A percentile compares a stretch with the other conserved stretches of the same genome.
phyloP scores from a whole-genome alignment of 345 rosid genomes.

The Pugionium dolabratum region DNA sequence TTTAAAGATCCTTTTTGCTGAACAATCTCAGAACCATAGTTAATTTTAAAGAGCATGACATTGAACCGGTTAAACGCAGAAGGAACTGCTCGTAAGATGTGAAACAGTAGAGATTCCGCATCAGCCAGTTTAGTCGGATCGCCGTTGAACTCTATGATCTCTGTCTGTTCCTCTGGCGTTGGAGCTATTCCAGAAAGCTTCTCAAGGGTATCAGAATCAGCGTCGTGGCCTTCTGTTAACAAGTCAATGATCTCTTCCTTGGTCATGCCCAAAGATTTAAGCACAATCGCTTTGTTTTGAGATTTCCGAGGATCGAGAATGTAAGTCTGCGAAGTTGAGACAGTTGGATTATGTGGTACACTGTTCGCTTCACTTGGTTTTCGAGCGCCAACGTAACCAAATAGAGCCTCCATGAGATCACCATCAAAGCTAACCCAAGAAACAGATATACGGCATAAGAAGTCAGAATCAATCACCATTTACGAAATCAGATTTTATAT shows the following conservation, averaged over 20 bases:
- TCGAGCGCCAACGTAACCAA: slow-evolving; percentile 67
- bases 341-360: slow-evolving; percentile 24
- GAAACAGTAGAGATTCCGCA: slow-evolving; percentile 72
- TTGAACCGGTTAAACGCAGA: slow-evolving; percentile 64
- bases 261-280: slow-evolving; percentile 65
- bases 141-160: slow-evolving; percentile 57
- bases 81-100: slow-evolving; percentile 65
- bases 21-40: slow-evolving; percentile 56
- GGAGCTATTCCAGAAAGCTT: slow-evolving; percentile 76
- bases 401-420: slow-evolving; percentile 90
- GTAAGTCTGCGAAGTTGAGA: slow-evolving; percentile 46
- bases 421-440: slow-evolving; percentile 62
- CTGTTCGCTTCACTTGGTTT: slow-evolving; percentile 41
- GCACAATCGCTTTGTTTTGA: slow-evolving; percentile 79
- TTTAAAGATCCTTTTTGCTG: slow-evolving; percentile 52
- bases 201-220: slow-evolving; percentile 66
- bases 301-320: slow-evolving; percentile 78
- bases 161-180: slow-evolving; percentile 63
- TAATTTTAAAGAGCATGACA: slow-evolving; percentile 79
- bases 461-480: neutral
- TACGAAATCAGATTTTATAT: neutral
- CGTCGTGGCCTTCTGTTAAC: slow-evolving; percentile 59
- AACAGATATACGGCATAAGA: slow-evolving; percentile 1
- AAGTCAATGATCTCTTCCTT: slow-evolving; percentile 59
- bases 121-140: slow-evolving; percentile 62